Evolutionary conservation across 2,329 filamentous ascomycete genomes (phyloP).

Genomic region (Sporothrix luriei): DNA sequence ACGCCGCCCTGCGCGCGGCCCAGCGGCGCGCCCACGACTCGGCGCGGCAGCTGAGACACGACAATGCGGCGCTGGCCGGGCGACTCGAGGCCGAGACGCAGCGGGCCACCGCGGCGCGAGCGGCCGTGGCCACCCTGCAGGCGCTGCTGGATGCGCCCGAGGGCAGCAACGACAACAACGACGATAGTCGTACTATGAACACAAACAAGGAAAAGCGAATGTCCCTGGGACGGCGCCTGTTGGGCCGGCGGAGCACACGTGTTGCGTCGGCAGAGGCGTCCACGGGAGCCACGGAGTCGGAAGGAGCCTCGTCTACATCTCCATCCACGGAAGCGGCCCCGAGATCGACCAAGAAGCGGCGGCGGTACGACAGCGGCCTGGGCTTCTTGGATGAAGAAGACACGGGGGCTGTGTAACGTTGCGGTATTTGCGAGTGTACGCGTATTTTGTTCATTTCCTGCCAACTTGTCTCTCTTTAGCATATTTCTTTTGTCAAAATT

Average conservation of each 20-base stretch:
- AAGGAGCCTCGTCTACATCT: neutral
- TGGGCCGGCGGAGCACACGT: neutral
- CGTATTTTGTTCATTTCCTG: neutral
- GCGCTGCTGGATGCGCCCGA: conserved; percentile 44
- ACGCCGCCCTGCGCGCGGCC: conserved; percentile 50
- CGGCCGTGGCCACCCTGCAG: conserved; percentile 54
- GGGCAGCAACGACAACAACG: no score
- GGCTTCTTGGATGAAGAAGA: conserved; percentile 59
- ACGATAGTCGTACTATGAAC: neutral
- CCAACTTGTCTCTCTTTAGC: neutral
- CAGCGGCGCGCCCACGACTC: conserved; percentile 44
- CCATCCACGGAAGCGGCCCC: neutral
- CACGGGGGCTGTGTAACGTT: neutral
- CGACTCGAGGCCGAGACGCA: conserved; percentile 46
- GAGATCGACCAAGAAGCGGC: conserved; percentile 46
- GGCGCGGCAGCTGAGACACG: conserved; percentile 50
- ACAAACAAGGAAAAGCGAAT: neutral
- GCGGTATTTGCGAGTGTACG: neutral
- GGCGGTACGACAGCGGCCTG: conserved; percentile 58
- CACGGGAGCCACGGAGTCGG: neutral
- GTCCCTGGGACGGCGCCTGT: conserved; percentile 4
- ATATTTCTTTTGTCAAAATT: neutral
- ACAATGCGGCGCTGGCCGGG: conserved; percentile 48
- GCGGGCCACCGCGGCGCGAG: conserved; percentile 48
- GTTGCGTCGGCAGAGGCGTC: neutral